These are phyloP conservation scores for Coprinopsis strossmayeri DNA, from an alignment of 768 basidiomycete species.

Conservation along the genomic window DNA sequence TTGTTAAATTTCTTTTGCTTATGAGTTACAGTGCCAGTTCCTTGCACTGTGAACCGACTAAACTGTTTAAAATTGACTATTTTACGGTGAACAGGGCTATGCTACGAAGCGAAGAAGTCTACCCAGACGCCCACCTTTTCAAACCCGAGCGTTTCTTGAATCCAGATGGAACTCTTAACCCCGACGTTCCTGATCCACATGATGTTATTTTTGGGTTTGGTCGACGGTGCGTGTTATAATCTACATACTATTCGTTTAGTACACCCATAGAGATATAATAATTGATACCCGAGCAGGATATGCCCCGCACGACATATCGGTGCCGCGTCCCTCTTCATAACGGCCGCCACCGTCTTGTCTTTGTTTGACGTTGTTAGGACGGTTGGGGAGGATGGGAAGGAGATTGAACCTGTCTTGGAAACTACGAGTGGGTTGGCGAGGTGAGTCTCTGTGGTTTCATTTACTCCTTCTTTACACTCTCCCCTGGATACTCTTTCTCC, in stretches of 20 bases:
- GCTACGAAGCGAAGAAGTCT: slow-evolving; percentile 16
- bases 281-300: too few species aligned
- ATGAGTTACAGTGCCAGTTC: too few species aligned
- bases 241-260: too few species aligned
- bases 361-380: slow-evolving; percentile 25
- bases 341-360: slow-evolving; percentile 24
- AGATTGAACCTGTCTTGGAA: slow-evolving; percentile 10
- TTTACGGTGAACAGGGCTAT: slow-evolving; percentile 14
- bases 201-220: too few species aligned
- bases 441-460: neutral
- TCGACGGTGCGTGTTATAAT: too few species aligned
- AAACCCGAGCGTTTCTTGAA: slow-evolving; percentile 15
- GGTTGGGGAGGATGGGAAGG: slow-evolving; percentile 21
- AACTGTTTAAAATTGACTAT: too few species aligned
- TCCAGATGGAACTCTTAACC: slow-evolving; percentile 1
- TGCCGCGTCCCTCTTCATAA: slow-evolving; percentile 22
- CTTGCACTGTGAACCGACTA: neutral
- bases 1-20: too few species aligned
- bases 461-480: neutral
- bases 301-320: too few species aligned
- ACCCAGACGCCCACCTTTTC: slow-evolving; percentile 14
- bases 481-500: too few species aligned
- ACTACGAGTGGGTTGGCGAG: neutral
- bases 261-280: too few species aligned
- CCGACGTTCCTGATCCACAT: slow-evolving; percentile 16